A percentile compares a stretch with the other conserved stretches of the same genome.
Conservation (phyloP, 73 alveolate species). For the Stentor coeruleus region DNA sequence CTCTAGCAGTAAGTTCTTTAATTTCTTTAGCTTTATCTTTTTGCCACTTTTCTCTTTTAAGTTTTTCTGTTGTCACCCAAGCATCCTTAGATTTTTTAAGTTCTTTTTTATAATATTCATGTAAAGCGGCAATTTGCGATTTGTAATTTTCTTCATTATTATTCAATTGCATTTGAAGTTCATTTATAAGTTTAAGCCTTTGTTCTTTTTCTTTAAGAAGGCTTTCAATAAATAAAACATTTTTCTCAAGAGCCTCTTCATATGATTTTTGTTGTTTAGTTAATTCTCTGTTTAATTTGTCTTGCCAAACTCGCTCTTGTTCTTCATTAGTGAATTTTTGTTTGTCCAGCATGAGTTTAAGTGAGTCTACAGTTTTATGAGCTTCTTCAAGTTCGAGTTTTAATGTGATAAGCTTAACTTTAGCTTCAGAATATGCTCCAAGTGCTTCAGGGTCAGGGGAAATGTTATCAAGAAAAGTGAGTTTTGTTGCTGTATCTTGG, state of each 20-base stretch:
- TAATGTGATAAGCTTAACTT: conserved; percentile 6
- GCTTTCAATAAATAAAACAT: conserved; percentile 46
- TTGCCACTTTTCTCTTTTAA: conserved; percentile 64
- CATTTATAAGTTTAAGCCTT: conserved; percentile 36
- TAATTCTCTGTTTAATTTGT: conserved; percentile 38
- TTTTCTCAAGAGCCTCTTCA: conserved; percentile 48
- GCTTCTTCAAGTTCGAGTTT: conserved; percentile 54
- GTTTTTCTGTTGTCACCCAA: conserved; percentile 57
- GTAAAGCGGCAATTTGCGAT: conserved; percentile 38
- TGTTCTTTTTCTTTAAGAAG: conserved; percentile 52
- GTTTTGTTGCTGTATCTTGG: background rate
- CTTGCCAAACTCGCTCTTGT: conserved; percentile 43
- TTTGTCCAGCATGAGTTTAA: conserved; percentile 51
- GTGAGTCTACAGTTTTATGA: conserved; percentile 53
- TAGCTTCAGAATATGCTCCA: conserved; percentile 15
- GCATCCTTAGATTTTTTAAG: conserved; percentile 53
- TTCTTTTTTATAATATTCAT: conserved; percentile 42
- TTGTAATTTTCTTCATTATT: conserved; percentile 41
- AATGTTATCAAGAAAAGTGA: background rate
- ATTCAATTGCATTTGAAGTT: conserved; percentile 29
- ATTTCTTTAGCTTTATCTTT: conserved; percentile 56
- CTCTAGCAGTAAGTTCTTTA: conserved; percentile 65
- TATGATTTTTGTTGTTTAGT: conserved; percentile 50
- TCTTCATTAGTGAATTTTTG: conserved; percentile 45
- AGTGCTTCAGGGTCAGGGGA: background rate